These are phyloP conservation scores for Syzygium grande DNA, from an alignment of 345 rosid genomes.

Conservation along the genomic window DNA sequence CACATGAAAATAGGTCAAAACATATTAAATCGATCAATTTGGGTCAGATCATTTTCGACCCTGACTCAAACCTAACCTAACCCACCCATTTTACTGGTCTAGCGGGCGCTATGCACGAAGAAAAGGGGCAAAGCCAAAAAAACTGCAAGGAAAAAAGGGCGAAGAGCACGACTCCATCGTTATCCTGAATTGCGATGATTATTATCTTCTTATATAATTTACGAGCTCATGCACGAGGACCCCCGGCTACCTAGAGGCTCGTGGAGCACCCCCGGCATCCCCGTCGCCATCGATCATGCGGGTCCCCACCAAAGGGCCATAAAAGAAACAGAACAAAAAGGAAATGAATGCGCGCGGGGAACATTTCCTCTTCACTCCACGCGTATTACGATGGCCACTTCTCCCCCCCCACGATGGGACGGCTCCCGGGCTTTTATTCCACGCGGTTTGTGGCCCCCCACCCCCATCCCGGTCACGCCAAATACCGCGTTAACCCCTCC, in stretches of 20 bases:
- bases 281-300: not conserved
- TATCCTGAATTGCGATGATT: not conserved
- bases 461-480: not conserved
- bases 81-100: fast-evolving
- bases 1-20: too few species aligned
- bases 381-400: not conserved
- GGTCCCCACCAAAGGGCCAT: not conserved
- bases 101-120: not conserved
- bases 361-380: not conserved
- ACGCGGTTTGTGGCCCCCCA: not conserved
- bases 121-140: not conserved
- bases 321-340: too few species aligned
- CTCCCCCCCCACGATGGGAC: not conserved
- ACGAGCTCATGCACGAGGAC: not conserved
- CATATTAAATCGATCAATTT: too few species aligned
- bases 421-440: not conserved
- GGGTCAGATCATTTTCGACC: fast-evolving
- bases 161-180: not conserved
- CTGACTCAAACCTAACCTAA: fast-evolving
- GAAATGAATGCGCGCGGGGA: too few species aligned
- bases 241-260: not conserved
- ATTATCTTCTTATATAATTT: not conserved
- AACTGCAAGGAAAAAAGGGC: not conserved
- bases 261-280: fast-evolving
- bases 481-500: not conserved